Evolutionary conservation across 306 rosid species (phyloP).

Genomic region (Neltuma alba): DNA sequence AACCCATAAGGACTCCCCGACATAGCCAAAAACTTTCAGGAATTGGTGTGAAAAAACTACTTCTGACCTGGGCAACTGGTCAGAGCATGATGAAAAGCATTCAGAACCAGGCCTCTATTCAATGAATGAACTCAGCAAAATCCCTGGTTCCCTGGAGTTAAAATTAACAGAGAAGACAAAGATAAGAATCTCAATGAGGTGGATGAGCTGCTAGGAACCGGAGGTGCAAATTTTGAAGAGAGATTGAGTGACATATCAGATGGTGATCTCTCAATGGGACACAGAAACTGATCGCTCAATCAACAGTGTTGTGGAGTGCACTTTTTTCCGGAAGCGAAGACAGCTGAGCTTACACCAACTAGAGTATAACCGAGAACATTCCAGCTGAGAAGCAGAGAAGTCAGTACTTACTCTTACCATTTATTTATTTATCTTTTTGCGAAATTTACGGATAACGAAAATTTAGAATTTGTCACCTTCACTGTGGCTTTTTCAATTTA

Average conservation of each 20-base stretch:
- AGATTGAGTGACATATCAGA: conserved; percentile 96
- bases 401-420: conserved; percentile 39
- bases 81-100: conserved; percentile 70
- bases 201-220: conserved; percentile 76
- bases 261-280: conserved; percentile 98
- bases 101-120: conserved; percentile 81
- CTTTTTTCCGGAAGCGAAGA: conserved; percentile 85
- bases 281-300: conserved; percentile 95
- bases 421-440: background rate
- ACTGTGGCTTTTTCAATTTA: background rate
- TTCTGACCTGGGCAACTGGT: conserved; percentile 69
- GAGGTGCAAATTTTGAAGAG: conserved; percentile 88
- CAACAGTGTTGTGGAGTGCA: conserved; percentile 79
- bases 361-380: conserved; percentile 36
- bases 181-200: conserved; percentile 63
- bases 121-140: conserved; percentile 63
- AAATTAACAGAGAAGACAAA: conserved; percentile 47
- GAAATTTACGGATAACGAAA: background rate
- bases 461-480: background rate
- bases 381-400: conserved; percentile 54
- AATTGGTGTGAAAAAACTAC: conserved; percentile 43
- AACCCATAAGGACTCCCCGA: conserved; percentile 56
- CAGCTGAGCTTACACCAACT: conserved; percentile 45
- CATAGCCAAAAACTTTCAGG: conserved; percentile 47
- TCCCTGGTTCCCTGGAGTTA: conserved; percentile 46